Percentiles rank a stretch among this genome's conserved stretches.
phyloP scores from a whole-genome alignment of 1,284 basidiomycete species.

The Boletellus sp. region DNA sequence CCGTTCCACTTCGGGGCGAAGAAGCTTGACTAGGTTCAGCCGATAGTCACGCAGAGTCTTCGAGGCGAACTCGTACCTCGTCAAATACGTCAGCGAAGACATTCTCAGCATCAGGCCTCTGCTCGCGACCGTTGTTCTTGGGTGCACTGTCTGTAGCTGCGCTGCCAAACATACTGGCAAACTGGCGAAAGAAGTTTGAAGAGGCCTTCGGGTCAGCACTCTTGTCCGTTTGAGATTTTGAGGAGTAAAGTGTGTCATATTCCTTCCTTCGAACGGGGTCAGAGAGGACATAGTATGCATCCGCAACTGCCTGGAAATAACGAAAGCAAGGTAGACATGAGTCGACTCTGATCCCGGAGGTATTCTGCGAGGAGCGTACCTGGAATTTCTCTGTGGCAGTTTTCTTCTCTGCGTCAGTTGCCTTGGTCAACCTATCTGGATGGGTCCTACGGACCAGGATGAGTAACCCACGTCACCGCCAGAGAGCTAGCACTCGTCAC shows the following conservation, averaged over 20 bases:
- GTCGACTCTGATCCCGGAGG: neutral
- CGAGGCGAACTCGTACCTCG: conserved; percentile 50
- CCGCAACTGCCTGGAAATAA: conserved; percentile 71
- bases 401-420: conserved; percentile 66
- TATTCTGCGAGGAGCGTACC: conserved; percentile 33
- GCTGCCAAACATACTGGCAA: conserved; percentile 64
- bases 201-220: conserved; percentile 65
- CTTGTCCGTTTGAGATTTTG: conserved; percentile 46
- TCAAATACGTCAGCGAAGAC: conserved; percentile 90
- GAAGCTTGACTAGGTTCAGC: conserved; percentile 43
- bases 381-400: conserved; percentile 81
- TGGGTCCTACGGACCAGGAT: conserved; percentile 60
- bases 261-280: conserved; percentile 76
- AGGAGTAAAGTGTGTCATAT: conserved; percentile 72
- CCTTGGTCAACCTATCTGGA: conserved; percentile 84
- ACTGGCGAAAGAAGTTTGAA: conserved; percentile 74
- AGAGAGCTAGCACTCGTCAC: conserved; percentile 25
- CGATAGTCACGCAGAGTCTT: neutral
- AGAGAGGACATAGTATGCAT: conserved; percentile 95
- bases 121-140: conserved; percentile 32
- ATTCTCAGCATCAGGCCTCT: conserved; percentile 72
- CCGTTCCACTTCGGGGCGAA: conserved; percentile 75
- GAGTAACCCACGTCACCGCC: conserved; percentile 4
- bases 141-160: conserved; percentile 31
- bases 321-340: neutral